Percentiles rank a stretch among this genome's conserved stretches.
These are phyloP conservation scores for Aeschynomene evenia DNA, from an alignment of 306 rosid species.

Conservation along the genomic window DNA sequence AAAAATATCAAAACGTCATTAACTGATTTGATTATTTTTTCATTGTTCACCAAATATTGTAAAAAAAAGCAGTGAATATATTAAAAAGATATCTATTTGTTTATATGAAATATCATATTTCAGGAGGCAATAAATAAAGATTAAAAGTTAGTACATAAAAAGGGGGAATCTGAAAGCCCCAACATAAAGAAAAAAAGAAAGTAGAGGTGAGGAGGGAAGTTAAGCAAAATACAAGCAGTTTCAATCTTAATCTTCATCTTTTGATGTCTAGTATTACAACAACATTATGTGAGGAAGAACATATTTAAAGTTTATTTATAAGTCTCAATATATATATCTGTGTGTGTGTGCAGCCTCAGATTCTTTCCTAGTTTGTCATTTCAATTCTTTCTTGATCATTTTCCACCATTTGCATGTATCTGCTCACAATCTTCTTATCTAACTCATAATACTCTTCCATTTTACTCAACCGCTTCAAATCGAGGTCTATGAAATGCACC, in stretches of 20 bases:
- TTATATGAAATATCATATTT: neutral
- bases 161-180: neutral
- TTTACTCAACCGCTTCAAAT: slow-evolving; percentile 72
- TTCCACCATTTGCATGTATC: slow-evolving; percentile 55
- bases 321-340: slow-evolving; percentile 38
- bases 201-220: neutral
- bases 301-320: slow-evolving; percentile 15
- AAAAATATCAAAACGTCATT: no score
- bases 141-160: neutral
- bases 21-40: no score
- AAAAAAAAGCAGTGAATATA: neutral
- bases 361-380: slow-evolving; percentile 31
- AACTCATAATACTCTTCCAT: slow-evolving; percentile 79
- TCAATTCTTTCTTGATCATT: slow-evolving; percentile 44
- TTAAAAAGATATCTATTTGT: neutral
- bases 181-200: neutral
- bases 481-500: slow-evolving; percentile 86
- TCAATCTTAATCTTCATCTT: slow-evolving; percentile 12
- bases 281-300: slow-evolving; percentile 31
- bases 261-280: slow-evolving; percentile 14
- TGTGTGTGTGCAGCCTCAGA: slow-evolving; percentile 33
- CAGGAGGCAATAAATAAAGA: neutral
- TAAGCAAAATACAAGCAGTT: slow-evolving; percentile 26
- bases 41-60: no score
- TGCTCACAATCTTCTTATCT: slow-evolving; percentile 79